phyloP scores from a whole-genome alignment of 2,329 filamentous ascomycete species.

The Lasiodiplodia theobromae region DNA sequence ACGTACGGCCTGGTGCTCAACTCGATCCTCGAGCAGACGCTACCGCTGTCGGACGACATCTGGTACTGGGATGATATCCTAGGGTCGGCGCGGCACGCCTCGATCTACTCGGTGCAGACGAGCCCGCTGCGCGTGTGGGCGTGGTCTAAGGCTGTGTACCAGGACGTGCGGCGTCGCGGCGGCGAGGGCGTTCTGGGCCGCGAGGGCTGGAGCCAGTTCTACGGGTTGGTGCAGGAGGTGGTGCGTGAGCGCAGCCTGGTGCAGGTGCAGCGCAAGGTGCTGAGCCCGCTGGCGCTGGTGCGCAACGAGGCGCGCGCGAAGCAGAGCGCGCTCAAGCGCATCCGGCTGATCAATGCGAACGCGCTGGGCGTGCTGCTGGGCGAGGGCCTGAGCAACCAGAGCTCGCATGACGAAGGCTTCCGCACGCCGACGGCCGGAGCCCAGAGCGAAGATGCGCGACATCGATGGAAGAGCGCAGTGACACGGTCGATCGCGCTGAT shows the following conservation, averaged over 20 bases:
- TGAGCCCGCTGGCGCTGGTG: conserved; percentile 79
- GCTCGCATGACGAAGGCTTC: conserved; percentile 65
- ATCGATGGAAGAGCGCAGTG: conserved; percentile 76
- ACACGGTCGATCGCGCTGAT: conserved; percentile 84
- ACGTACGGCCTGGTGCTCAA: conserved; percentile 82
- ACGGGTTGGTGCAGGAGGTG: conserved; percentile 77
- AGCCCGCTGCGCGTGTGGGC: conserved; percentile 77
- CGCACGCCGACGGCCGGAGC: conserved; percentile 48
- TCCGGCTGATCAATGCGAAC: conserved; percentile 83
- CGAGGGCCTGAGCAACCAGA: conserved; percentile 73
- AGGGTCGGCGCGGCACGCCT: conserved; percentile 77
- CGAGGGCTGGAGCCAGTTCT: conserved; percentile 69
- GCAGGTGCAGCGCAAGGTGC: conserved; percentile 73
- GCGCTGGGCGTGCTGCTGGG: conserved; percentile 87
- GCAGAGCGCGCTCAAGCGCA: conserved; percentile 71
- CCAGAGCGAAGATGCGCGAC: conserved; percentile 53
- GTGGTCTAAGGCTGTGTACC: conserved; percentile 74
- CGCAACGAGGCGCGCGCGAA: conserved; percentile 79
- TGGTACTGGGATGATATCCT: conserved; percentile 96
- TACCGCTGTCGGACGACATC: conserved; percentile 83
- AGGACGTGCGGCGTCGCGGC: conserved; percentile 60
- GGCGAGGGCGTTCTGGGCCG: conserved; percentile 41
- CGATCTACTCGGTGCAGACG: conserved; percentile 85
- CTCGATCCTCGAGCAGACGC: conserved; percentile 80
- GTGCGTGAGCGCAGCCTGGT: conserved; percentile 75